Percentiles rank a stretch among this genome's conserved stretches.
phyloP scores from a whole-genome alignment of 2,329 filamentous ascomycete species.

The Fusarium napiforme region DNA sequence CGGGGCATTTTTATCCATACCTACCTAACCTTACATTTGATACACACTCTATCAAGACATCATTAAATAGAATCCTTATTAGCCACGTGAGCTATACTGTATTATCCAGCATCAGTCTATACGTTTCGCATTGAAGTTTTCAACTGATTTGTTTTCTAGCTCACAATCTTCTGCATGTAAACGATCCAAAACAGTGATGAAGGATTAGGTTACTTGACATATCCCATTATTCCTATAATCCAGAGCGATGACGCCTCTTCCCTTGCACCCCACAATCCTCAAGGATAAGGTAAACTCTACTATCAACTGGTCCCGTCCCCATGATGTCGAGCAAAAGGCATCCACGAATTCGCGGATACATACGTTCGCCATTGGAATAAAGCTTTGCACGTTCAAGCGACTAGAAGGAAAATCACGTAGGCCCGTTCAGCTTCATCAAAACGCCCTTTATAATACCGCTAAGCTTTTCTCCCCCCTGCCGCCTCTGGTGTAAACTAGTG shows the following conservation, averaged over 20 bases:
- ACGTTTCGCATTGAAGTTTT: not conserved
- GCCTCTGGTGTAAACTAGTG: slow-evolving; percentile 49
- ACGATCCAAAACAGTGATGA: not conserved
- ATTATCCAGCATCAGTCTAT: not conserved
- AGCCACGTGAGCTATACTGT: slow-evolving; percentile 16
- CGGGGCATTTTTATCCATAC: slow-evolving; percentile 22
- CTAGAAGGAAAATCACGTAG: slow-evolving; percentile 10
- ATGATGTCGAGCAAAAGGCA: not conserved
- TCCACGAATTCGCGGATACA: not conserved
- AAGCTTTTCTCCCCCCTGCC: slow-evolving; percentile 48
- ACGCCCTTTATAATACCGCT: slow-evolving; percentile 50
- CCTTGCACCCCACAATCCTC: not conserved
- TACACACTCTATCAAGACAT: slow-evolving; percentile 7
- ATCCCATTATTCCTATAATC: not conserved
- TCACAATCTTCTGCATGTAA: not conserved
- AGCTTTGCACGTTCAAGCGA: not conserved
- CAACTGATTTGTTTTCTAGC: not conserved
- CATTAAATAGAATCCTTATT: slow-evolving; percentile 12
- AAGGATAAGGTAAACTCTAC: not conserved
- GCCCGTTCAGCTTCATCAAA: slow-evolving; percentile 39
- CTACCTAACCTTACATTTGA: not conserved
- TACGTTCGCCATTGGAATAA: not conserved
- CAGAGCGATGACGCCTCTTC: slow-evolving; percentile 19
- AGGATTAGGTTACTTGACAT: not conserved
- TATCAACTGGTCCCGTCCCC: not conserved